These are phyloP conservation scores for Roridomyces roridus DNA, from an alignment of 768 basidiomycete species.

Conservation along the genomic window DNA sequence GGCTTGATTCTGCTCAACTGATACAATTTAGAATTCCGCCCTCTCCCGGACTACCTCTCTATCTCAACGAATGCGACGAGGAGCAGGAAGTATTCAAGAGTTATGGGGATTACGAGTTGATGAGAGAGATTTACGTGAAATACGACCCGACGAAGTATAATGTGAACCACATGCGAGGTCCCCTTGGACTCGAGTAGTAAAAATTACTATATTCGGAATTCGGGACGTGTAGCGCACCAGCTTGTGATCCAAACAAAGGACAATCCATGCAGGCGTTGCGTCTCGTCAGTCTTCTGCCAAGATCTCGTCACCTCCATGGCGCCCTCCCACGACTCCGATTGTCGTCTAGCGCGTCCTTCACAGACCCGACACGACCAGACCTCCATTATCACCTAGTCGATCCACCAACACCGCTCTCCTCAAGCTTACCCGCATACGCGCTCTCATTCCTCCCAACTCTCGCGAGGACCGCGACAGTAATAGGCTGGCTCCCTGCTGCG, in stretches of 20 bases:
- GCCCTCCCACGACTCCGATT: neutral
- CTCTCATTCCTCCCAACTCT: slow-evolving; percentile 63
- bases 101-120: slow-evolving; percentile 43
- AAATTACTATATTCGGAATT: too few relatives aligned
- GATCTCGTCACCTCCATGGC: too few relatives aligned
- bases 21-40: slow-evolving; percentile 42
- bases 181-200: too few relatives aligned
- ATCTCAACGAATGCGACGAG: slow-evolving; percentile 45
- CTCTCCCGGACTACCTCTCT: slow-evolving; percentile 45
- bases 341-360: slow-evolving; percentile 21
- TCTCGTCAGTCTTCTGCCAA: too few relatives aligned
- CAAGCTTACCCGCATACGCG: slow-evolving; percentile 58
- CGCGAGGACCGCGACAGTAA: slow-evolving; percentile 52
- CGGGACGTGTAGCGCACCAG: too few relatives aligned
- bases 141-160: slow-evolving; percentile 48
- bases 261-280: too few relatives aligned
- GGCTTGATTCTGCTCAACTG: neutral
- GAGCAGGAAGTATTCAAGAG: slow-evolving; percentile 44
- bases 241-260: too few relatives aligned
- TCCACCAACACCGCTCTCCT: slow-evolving; percentile 56
- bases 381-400: slow-evolving; percentile 72
- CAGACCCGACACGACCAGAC: slow-evolving; percentile 68
- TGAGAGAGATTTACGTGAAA: slow-evolving; percentile 45
- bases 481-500: slow-evolving; percentile 75
- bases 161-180: too few relatives aligned